Evolutionary conservation across 179 eudicot genomes (phyloP), one percentile per base, ranked within the genome.

Genomic region (Corrigiola litoralis): DNA sequence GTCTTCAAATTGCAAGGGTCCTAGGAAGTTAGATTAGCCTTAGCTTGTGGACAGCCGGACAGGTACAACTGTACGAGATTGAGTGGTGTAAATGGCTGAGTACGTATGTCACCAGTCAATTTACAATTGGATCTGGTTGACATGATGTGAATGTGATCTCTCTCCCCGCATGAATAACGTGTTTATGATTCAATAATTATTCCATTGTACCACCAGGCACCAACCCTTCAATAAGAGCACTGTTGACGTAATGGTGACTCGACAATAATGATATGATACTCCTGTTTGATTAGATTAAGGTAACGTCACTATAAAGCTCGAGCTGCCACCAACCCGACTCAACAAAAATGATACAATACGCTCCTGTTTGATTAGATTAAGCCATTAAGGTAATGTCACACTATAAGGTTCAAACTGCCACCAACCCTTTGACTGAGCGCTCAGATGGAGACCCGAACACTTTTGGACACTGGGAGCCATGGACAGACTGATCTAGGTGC

Each of bases 41-140:
- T 47, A 27, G 5, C 9, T 48, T 48, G 29, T n/a, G n/a, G 29
- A 10, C 53, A 48, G 11, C 9, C n/a, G n/a, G n/a, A n/a, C n/a
- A n/a, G n/a, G n/a, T n/a, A n/a, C 29, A 44, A 8, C 17, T 27
- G 9, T 4, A 40, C 20, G 29, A 52, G 17, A 25, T 27, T 29
- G 65, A 61, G 52, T 61, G 65, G 52, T 52, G 31, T 17, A 27
- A 23, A 65, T 29, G 24, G 6, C 29, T 51, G 11, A 14, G 11
- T 50, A 17, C 6, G 24, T 57, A 12, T 34, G 57, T 42, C 33
- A 38, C 12, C 11, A 5, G 16, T 31, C 44, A 7, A 48, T 11
- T 47, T n/a, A 40, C 11, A 38, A 11, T 8, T 38, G 8, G 38
- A 10, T 49, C 25, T 12, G 14, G 9, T 13, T 48, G 32, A 6